Conservation (phyloP, 2,329 filamentous ascomycete species). For the Teratosphaeria viscida region DNA sequence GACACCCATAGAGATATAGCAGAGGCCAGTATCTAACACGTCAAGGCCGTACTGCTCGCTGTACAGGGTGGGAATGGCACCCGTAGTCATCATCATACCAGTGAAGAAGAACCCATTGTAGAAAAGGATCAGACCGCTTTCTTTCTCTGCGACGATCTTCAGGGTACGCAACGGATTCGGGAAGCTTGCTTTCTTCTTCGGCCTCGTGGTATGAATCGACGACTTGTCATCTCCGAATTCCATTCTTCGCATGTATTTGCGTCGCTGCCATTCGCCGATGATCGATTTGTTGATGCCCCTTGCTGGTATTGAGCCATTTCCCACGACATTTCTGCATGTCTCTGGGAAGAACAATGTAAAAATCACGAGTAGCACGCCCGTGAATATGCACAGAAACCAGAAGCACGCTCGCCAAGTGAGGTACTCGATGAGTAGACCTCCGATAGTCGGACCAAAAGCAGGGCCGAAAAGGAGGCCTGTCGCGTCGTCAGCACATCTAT, state of each 20-base stretch:
- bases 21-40: constrained; percentile 15
- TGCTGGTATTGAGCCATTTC: constrained; percentile 25
- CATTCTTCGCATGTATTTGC: constrained; percentile 6
- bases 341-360: constrained; percentile 26
- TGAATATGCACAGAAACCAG: constrained; percentile 36
- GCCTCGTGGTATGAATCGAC: not conserved
- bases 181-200: constrained; percentile 14
- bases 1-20: constrained; percentile 27
- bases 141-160: constrained; percentile 26
- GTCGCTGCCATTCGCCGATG: constrained; percentile 15
- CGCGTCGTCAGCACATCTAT: not conserved
- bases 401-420: constrained; percentile 29
- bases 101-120: constrained; percentile 31
- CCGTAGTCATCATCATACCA: constrained; percentile 38
- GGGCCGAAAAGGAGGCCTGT: constrained; percentile 9
- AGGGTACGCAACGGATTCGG: constrained; percentile 37
- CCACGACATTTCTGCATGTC: constrained; percentile 32
- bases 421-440: constrained; percentile 24
- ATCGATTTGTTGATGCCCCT: constrained; percentile 19
- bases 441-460: constrained; percentile 17
- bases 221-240: constrained; percentile 3
- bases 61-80: constrained; percentile 35
- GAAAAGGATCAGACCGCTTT: constrained; percentile 15
- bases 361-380: constrained; percentile 22
- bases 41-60: constrained; percentile 24